Percentiles rank a stretch among this genome's conserved stretches.
These are phyloP conservation scores for Suillus variegatus DNA, from an alignment of 768 basidiomycete species.

Conservation along the genomic window DNA sequence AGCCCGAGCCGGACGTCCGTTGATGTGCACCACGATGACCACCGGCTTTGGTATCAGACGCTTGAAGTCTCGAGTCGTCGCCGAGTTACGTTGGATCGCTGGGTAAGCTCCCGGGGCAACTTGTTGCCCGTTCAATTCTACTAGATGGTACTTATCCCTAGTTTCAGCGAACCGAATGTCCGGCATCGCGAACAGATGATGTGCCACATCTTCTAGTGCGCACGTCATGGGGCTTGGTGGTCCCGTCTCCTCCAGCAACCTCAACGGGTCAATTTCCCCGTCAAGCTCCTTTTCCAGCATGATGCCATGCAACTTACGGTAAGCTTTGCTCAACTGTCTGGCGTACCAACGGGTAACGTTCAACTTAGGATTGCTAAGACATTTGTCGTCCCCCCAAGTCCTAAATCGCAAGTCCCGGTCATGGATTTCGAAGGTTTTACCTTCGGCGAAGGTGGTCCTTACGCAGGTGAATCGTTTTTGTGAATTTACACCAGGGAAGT, in stretches of 20 bases:
- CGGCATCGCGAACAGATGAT: neutral
- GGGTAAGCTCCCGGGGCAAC: neutral
- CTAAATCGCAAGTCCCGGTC: too few relatives aligned
- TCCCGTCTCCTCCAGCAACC: accelerated
- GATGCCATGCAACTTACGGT: neutral
- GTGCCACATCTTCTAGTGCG: neutral
- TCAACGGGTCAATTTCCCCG: accelerated
- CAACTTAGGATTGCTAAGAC: too few relatives aligned
- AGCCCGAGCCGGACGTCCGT: conserved; percentile 20
- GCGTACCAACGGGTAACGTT: too few relatives aligned
- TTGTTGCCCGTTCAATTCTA: conserved; percentile 3
- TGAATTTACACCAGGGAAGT: too few relatives aligned
- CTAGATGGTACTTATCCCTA: neutral
- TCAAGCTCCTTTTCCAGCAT: neutral
- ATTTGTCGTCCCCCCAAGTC: too few relatives aligned
- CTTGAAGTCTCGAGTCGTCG: conserved; percentile 13
- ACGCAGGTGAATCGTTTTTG: too few relatives aligned
- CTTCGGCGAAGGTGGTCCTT: too few relatives aligned
- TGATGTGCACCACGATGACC: conserved; percentile 13
- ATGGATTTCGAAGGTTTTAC: too few relatives aligned
- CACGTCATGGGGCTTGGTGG: accelerated
- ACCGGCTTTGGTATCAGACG: conserved; percentile 11
- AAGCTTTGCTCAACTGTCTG: too few relatives aligned
- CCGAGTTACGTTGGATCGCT: conserved; percentile 18
- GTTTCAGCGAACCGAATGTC: neutral